Evolutionary conservation across 2,329 filamentous ascomycete species (phyloP), one percentile per base, ranked within the genome.

Genomic region (Chaetoscypha palmicola): DNA sequence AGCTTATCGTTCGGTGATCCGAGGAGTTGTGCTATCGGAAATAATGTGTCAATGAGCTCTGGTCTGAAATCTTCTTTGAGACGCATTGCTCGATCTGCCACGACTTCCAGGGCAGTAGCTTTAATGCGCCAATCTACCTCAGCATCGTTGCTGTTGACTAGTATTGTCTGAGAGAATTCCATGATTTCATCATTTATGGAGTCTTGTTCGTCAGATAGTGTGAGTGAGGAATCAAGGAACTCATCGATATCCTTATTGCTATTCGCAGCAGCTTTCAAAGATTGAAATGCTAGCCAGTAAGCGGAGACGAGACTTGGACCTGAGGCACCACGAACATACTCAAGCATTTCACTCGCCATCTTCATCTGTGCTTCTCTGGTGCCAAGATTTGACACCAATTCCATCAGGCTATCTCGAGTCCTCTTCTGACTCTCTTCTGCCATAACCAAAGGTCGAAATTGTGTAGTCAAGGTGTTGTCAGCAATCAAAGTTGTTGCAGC

Each of bases 21-120:
- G 12, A 98, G 69, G 39, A 90, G 77, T n/a, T 92, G 86, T 0
- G 94, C 76, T n/a, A 95, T 73, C 0, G 92, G 90, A 62, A 95
- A 98, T 10, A 98, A 68, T 0, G 89, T 80, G 55, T 98, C 92
- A 39, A 96, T 87, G 8, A 98, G 73, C 60, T 97, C 91, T 2
- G 81, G 76, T 2, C 85, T 79, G 62, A 96, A 98, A 0, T 77
- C 75, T 40, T 73, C 61, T 16, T 78, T 74, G 28, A 84, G 69
- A 14, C 77, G 77, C 20, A 75, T 71, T 2, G 91, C 86, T 49
- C 88, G 82, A 43, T 91, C 76, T 0, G 89, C 82, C 5, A 90
- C 71, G 2, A 83, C 76, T 62, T 97, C 91, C 2, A 98, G 66
- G 1, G 90, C 84, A 24, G 96, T 73, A 1, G 87, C 85, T 60